Percentiles rank a stretch among this genome's conserved stretches.
These are phyloP conservation scores for Penstemon eatonii DNA, from an alignment of 257 asterid species.

Conservation along the genomic window DNA sequence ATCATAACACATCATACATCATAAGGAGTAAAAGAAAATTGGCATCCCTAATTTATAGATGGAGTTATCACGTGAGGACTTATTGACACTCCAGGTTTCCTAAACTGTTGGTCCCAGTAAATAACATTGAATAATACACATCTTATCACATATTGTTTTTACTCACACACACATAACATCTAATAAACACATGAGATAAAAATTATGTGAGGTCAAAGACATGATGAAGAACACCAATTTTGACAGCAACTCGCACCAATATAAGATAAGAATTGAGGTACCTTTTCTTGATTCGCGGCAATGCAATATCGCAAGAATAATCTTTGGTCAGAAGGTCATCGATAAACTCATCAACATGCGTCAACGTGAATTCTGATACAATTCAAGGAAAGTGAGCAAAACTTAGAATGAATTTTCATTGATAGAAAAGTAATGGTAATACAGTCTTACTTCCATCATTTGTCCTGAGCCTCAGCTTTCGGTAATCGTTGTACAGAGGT, in stretches of 20 bases:
- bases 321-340: slow-evolving; percentile 86
- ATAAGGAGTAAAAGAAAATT: too few species aligned
- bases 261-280: slow-evolving; percentile 14
- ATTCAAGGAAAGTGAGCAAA: slow-evolving; percentile 8
- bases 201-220: neutral
- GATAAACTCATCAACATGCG: slow-evolving; percentile 86
- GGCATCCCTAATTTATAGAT: too few species aligned
- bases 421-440: neutral
- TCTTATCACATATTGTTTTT: too few species aligned
- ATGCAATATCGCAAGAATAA: slow-evolving; percentile 86
- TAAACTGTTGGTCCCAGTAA: too few species aligned
- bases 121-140: too few species aligned
- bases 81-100: too few species aligned
- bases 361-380: slow-evolving; percentile 61
- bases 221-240: neutral
- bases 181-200: neutral
- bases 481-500: slow-evolving; percentile 89
- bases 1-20: too few species aligned
- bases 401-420: too few species aligned
- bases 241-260: neutral
- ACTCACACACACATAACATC: too few species aligned
- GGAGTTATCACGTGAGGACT: neutral
- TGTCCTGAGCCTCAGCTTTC: slow-evolving; percentile 67
- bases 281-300: slow-evolving; percentile 93
- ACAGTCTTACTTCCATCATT: slow-evolving; percentile 65